Percentiles rank a stretch among this genome's conserved stretches.
These are phyloP conservation scores for Zygosaccharomyces pseudorouxii DNA, from an alignment of 805 yeast genomes.

Conservation along the genomic window DNA sequence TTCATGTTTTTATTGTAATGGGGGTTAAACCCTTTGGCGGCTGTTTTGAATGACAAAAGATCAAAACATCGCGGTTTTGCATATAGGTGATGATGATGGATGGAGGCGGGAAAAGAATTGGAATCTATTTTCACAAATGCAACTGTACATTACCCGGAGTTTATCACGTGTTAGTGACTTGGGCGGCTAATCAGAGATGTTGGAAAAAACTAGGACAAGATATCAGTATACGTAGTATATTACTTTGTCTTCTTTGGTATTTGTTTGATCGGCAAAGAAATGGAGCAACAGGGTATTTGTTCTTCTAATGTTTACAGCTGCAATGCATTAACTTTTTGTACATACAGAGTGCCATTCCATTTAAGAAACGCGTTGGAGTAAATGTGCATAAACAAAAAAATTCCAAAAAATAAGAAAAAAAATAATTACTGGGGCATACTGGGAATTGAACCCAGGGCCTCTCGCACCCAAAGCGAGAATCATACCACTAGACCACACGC, in stretches of 20 bases:
- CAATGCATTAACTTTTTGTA: too few species aligned
- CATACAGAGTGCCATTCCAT: too few species aligned
- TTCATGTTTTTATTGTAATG: neutral
- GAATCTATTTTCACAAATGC: neutral
- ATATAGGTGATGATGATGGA: neutral
- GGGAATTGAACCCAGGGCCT: constrained; percentile 59
- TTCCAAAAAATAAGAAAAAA: constrained; percentile 8
- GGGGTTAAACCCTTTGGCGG: neutral
- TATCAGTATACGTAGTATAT: too few species aligned
- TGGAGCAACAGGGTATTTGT: too few species aligned
- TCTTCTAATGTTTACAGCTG: too few species aligned
- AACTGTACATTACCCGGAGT: neutral
- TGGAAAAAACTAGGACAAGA: too few species aligned
- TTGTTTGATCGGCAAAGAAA: too few species aligned
- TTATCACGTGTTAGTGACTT: neutral
- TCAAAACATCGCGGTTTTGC: neutral
- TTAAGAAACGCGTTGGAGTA: neutral
- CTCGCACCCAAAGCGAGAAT: constrained; percentile 56
- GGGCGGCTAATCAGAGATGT: neutral
- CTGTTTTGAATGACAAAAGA: neutral
- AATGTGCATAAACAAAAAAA: neutral
- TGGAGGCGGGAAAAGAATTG: neutral
- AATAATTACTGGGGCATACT: constrained; percentile 33
- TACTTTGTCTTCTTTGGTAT: too few species aligned
- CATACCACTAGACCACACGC: constrained; percentile 53